These are phyloP conservation scores for Neurospora sp. DNA, from an alignment of 495 filamentous ascomycete species.

Conservation along the genomic window DNA sequence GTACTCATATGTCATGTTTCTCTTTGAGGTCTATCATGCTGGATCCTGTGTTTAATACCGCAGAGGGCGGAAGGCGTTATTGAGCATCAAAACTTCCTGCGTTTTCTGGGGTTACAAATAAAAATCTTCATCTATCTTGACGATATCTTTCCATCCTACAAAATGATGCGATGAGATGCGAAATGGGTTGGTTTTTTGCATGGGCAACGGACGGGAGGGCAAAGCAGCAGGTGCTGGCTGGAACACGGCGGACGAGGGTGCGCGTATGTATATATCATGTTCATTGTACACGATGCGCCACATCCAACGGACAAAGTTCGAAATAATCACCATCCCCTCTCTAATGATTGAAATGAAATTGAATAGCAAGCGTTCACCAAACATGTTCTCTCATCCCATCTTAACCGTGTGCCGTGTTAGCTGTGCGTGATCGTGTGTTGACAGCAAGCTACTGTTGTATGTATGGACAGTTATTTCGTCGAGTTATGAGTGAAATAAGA, in stretches of 20 bases:
- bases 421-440: not conserved
- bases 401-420: no score
- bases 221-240: not conserved
- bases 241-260: not conserved
- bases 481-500: not conserved
- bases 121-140: slow-evolving; percentile 17
- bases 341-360: not conserved
- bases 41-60: slow-evolving; percentile 26
- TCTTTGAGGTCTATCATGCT: slow-evolving; percentile 14
- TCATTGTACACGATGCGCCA: not conserved
- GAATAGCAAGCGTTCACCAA: not conserved
- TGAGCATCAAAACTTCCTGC: slow-evolving; percentile 35
- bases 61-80: slow-evolving; percentile 38
- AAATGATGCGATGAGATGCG: not conserved
- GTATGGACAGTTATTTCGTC: not conserved
- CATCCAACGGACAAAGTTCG: not conserved
- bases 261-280: not conserved
- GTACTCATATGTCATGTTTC: slow-evolving; percentile 35
- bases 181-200: not conserved
- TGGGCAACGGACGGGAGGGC: not conserved
- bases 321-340: not conserved
- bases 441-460: not conserved
- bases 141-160: slow-evolving; percentile 6
- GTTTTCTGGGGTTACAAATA: slow-evolving; percentile 14
- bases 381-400: not conserved